Evolutionary conservation across 2,329 filamentous ascomycete genomes (phyloP).

Genomic region (Pyrenophora teres): DNA sequence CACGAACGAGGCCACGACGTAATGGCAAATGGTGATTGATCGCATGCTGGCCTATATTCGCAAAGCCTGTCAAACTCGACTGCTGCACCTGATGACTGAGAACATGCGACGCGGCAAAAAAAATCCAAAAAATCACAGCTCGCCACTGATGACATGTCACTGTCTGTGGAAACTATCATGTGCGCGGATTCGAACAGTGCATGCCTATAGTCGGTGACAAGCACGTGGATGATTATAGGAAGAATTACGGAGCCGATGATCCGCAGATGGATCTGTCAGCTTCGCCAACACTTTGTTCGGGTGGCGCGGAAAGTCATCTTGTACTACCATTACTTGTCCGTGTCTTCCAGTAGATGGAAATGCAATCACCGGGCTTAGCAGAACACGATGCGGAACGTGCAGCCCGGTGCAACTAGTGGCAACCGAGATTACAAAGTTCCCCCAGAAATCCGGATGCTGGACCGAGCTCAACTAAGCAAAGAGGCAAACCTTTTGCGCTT

Average conservation of each 20-base stretch:
- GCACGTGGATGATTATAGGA: constrained; percentile 9
- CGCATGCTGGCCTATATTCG: too few species aligned
- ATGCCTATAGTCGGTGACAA: constrained; percentile 16
- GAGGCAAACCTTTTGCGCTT: neutral
- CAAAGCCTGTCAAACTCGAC: too few species aligned
- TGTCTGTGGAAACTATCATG: constrained; percentile 19
- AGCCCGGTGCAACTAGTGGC: constrained; percentile 18
- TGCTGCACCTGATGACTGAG: too few species aligned
- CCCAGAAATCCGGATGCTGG: constrained; percentile 14
- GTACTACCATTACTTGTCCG: constrained; percentile 19
- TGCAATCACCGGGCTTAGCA: constrained; percentile 18
- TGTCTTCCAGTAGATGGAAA: constrained; percentile 12
- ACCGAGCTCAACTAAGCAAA: neutral
- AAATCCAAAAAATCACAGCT: too few species aligned
- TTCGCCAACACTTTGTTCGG: constrained; percentile 15
- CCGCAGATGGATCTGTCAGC: constrained; percentile 24
- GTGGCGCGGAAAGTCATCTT: constrained; percentile 21
- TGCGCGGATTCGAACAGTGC: constrained; percentile 17
- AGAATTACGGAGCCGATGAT: neutral
- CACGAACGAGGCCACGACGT: too few species aligned
- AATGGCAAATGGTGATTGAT: too few species aligned
- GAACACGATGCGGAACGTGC: constrained; percentile 15
- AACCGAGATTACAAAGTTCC: constrained; percentile 18
- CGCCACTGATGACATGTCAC: neutral
- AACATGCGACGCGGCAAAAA: too few species aligned